Percentiles rank a stretch among this genome's conserved stretches.
Conservation (phyloP, 805 yeast species). For the Saccharomyces mikatae region DNA sequence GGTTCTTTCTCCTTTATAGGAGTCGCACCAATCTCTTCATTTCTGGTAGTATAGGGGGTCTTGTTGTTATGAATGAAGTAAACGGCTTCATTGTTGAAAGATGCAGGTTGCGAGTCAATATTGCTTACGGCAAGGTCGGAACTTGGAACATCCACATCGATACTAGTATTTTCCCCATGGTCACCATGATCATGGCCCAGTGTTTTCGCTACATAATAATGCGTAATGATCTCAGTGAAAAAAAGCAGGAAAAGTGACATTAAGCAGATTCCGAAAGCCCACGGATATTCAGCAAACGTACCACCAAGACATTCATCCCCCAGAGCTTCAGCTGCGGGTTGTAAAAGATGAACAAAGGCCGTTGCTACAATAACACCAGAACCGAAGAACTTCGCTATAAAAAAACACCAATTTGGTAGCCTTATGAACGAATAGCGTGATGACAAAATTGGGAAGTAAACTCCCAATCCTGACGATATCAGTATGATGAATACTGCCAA, state of each 20-base stretch:
- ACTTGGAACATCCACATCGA: background rate
- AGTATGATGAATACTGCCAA: slow-evolving; percentile 57
- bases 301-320: slow-evolving; percentile 55
- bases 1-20: background rate
- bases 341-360: slow-evolving; percentile 59
- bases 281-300: slow-evolving; percentile 46
- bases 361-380: slow-evolving; percentile 74
- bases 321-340: slow-evolving; percentile 37
- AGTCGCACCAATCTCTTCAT: background rate
- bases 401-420: slow-evolving; percentile 55
- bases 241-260: slow-evolving; percentile 40
- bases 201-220: slow-evolving; percentile 34
- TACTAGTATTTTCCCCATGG: background rate
- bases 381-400: slow-evolving; percentile 62
- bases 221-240: slow-evolving; percentile 41
- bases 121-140: background rate
- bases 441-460: slow-evolving; percentile 55
- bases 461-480: slow-evolving; percentile 48
- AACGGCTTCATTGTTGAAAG: background rate
- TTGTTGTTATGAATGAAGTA: background rate
- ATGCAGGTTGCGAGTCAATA: background rate
- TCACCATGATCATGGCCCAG: slow-evolving; percentile 14
- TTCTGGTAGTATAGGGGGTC: background rate
- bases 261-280: slow-evolving; percentile 48
- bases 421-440: slow-evolving; percentile 50